Conservation (phyloP, 257 asterid genomes). For the Datura wrightii region DNA sequence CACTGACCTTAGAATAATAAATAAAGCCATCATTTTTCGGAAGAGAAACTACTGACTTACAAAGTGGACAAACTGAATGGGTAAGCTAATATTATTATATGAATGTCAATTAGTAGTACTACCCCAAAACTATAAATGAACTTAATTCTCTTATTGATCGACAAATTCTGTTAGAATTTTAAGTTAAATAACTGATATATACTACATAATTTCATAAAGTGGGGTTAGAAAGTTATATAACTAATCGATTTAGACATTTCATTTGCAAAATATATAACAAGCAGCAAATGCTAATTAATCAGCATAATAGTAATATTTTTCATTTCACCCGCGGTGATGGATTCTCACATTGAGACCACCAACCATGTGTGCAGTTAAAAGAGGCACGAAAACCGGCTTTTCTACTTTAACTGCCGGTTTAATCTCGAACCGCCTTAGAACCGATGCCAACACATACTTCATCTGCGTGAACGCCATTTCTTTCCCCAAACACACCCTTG, state of each 20-base stretch:
- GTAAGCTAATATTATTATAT: too few relatives aligned
- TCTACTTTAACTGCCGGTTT: constrained; percentile 42
- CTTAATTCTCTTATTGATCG: too few relatives aligned
- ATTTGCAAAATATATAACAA: background rate
- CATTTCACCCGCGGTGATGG: background rate
- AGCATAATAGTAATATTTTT: background rate
- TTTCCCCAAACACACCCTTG: constrained; percentile 40
- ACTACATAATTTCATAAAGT: too few relatives aligned
- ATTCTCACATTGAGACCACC: constrained; percentile 61
- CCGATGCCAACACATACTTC: constrained; percentile 35
- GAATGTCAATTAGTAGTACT: too few relatives aligned
- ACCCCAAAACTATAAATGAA: too few relatives aligned
- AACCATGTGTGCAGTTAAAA: constrained; percentile 65
- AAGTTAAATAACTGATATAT: too few relatives aligned
- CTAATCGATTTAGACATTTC: background rate
- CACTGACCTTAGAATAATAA: too few relatives aligned
- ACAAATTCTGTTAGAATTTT: too few relatives aligned
- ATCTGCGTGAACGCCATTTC: constrained; percentile 37
- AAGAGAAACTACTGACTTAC: too few relatives aligned
- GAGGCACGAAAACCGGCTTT: constrained; percentile 57
- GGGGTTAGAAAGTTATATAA: too few relatives aligned
- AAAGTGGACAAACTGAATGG: too few relatives aligned
- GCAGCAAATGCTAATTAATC: background rate
- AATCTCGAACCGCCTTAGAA: constrained; percentile 58
- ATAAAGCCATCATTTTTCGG: too few relatives aligned